Conservation (phyloP, 1,284 basidiomycete genomes). For the Mycena citricolor region DNA sequence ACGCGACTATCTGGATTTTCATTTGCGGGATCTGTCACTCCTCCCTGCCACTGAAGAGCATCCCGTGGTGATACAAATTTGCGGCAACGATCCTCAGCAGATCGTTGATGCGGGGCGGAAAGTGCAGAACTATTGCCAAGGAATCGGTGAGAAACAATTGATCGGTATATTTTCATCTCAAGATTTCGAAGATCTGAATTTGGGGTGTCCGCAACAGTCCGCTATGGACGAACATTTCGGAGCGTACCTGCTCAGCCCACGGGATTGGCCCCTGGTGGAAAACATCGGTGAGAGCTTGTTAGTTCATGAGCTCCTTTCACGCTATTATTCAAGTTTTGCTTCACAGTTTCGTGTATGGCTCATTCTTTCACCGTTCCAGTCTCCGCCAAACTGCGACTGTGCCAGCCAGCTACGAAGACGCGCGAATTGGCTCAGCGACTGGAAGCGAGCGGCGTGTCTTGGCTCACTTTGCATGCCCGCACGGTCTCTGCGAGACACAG, state of each 20-base stretch:
- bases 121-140: conserved; percentile 59
- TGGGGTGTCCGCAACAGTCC: conserved; percentile 71
- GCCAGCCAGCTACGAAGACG: conserved; percentile 57
- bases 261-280: conserved; percentile 68
- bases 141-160: conserved; percentile 52
- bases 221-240: conserved; percentile 70
- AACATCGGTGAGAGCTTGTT: conserved; percentile 47
- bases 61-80: conserved; percentile 70
- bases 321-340: not conserved
- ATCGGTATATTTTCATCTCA: conserved; percentile 11
- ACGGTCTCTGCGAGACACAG: conserved; percentile 66
- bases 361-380: conserved; percentile 59
- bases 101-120: conserved; percentile 59
- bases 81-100: conserved; percentile 62
- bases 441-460: conserved; percentile 60
- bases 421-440: conserved; percentile 54
- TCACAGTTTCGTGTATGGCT: conserved; percentile 57
- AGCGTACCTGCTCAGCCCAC: conserved; percentile 67
- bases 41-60: conserved; percentile 32
- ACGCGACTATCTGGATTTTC: conserved; percentile 57
- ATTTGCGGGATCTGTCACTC: conserved; percentile 50
- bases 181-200: conserved; percentile 44
- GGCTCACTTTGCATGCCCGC: conserved; percentile 71
- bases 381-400: conserved; percentile 63
- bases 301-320: conserved; percentile 13